Percentiles rank a stretch among this genome's conserved stretches.
These are phyloP conservation scores for Hortiboletus campestris DNA, from an alignment of 768 basidiomycete species.

Conservation along the genomic window DNA sequence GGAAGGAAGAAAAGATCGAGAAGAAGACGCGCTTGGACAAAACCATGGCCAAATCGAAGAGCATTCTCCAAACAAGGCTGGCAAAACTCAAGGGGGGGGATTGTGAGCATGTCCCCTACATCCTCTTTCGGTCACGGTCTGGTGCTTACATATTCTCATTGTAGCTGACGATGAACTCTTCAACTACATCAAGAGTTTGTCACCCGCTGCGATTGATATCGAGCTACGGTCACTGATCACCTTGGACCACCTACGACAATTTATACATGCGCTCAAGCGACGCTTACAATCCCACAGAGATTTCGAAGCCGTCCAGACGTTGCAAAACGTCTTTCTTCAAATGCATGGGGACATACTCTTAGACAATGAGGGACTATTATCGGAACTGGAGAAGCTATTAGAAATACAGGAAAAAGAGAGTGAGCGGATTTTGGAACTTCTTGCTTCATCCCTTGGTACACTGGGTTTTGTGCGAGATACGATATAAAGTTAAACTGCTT, in stretches of 20 bases:
- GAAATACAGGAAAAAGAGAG: slow-evolving; percentile 75
- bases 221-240: slow-evolving; percentile 80
- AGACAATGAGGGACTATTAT: slow-evolving; percentile 61
- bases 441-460: slow-evolving; percentile 72
- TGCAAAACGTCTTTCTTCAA: slow-evolving; percentile 80
- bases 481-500: slow-evolving; percentile 35
- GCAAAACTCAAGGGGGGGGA: slow-evolving; percentile 52
- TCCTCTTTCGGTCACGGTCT: slow-evolving; percentile 1
- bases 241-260: slow-evolving; percentile 58
- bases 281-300: slow-evolving; percentile 80
- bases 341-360: slow-evolving; percentile 83
- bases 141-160: slow-evolving; percentile 2
- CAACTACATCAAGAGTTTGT: slow-evolving; percentile 76
- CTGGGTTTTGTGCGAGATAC: slow-evolving; percentile 73
- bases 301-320: slow-evolving; percentile 92
- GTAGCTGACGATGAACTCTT: slow-evolving; percentile 80
- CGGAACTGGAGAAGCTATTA: slow-evolving; percentile 55
- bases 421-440: slow-evolving; percentile 69
- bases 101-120: slow-evolving; percentile 52
- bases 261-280: slow-evolving; percentile 69
- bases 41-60: slow-evolving; percentile 50
- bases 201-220: slow-evolving; percentile 88
- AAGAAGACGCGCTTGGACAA: slow-evolving; percentile 56
- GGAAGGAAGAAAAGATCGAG: slow-evolving; percentile 37
- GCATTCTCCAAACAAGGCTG: slow-evolving; percentile 70